Conservation (phyloP, 1,284 basidiomycete species). For the Austroboletus novae-zelandiae region DNA sequence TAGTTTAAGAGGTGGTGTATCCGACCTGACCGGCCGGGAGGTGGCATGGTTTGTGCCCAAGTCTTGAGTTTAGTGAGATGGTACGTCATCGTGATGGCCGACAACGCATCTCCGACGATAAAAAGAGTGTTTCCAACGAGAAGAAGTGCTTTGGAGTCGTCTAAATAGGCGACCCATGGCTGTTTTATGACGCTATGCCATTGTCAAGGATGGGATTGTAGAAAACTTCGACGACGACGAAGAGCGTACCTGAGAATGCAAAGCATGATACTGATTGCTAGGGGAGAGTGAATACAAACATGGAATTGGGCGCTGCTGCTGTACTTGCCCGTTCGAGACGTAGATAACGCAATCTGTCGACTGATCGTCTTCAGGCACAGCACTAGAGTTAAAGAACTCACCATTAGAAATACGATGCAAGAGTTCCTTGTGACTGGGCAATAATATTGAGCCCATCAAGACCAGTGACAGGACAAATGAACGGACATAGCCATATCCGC, state of each 20-base stretch:
- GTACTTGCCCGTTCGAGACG: constrained; percentile 24
- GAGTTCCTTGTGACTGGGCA: constrained; percentile 15
- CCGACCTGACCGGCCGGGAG: constrained; percentile 6
- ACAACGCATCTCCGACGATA: constrained; percentile 24
- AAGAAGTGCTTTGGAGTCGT: constrained; percentile 6
- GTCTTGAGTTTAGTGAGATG: constrained; percentile 17
- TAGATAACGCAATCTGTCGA: constrained; percentile 16
- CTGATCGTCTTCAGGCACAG: background rate
- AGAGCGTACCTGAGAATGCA: constrained; percentile 19
- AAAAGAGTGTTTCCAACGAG: constrained; percentile 25
- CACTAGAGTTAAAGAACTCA: background rate
- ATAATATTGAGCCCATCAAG: constrained; percentile 1
- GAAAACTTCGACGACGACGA: no score
- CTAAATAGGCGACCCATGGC: constrained; percentile 18
- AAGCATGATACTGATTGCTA: constrained; percentile 21
- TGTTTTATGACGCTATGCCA: constrained; percentile 9
- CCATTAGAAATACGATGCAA: constrained; percentile 28
- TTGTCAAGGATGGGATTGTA: background rate
- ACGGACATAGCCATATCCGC: constrained; percentile 32
- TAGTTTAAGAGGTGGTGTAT: constrained; percentile 24
- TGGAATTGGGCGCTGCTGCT: background rate
- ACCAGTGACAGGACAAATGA: background rate
- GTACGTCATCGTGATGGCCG: constrained; percentile 23
- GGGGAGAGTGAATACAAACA: background rate
- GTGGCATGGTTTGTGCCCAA: background rate